phyloP scores from a whole-genome alignment of 2,329 filamentous ascomycete genomes.

The Ophiocordyceps camponoti-floridani region DNA sequence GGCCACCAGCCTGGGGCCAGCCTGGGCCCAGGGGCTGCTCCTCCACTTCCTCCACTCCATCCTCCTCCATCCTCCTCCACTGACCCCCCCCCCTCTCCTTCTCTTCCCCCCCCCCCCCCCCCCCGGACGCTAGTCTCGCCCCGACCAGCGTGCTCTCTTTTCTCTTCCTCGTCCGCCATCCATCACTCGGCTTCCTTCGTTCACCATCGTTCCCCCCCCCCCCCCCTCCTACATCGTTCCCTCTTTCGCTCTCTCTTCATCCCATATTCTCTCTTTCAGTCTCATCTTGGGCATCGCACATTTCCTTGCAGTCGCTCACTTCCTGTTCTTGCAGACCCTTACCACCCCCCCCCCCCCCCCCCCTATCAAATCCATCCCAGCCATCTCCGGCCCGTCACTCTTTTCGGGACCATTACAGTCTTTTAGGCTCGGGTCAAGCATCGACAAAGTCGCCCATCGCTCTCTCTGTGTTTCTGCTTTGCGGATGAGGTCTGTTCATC shows the following conservation, averaged over 20 bases:
- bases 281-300: conserved; percentile 7
- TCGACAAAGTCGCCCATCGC: conserved; percentile 4
- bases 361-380: conserved; percentile 4
- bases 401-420: conserved; percentile 29
- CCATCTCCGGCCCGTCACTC: conserved; percentile 31
- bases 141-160: conserved; percentile 12
- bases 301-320: conserved; percentile 34
- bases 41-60: no score
- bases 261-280: no score
- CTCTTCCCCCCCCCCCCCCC: no score
- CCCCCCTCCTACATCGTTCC: conserved; percentile 1
- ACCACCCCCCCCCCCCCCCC: not conserved
- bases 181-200: conserved; percentile 1
- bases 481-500: no score
- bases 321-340: conserved; percentile 12
- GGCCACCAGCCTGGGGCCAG: no score
- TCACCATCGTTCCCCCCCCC: conserved; percentile 10
- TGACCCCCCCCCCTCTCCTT: no score
- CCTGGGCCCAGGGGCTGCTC: no score
- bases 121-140: conserved; percentile 1
- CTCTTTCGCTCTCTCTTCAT: conserved; percentile 6
- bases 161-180: conserved; percentile 15
- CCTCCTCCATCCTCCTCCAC: no score
- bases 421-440: conserved; percentile 12
- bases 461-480: conserved; percentile 2